Percentiles rank a stretch among this genome's conserved stretches.
phyloP scores from a whole-genome alignment of 345 rosid species.

The Ceriops tagal region DNA sequence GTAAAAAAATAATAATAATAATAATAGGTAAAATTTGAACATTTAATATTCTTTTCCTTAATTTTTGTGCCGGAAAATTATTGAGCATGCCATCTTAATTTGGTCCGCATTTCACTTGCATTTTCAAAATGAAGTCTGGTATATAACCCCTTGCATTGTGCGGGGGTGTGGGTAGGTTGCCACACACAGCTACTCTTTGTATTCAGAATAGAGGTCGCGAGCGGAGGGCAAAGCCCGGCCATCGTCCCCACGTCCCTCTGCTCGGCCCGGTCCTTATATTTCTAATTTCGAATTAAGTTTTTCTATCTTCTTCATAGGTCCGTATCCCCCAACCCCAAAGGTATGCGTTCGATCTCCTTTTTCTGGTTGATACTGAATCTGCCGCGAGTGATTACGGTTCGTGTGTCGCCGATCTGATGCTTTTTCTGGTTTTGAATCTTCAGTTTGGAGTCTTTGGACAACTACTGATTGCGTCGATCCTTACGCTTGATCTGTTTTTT shows the following conservation, averaged over 20 bases:
- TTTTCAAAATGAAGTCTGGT: constrained; percentile 18
- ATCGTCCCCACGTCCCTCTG: background rate
- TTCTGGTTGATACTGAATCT: background rate
- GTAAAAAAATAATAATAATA: too few species aligned
- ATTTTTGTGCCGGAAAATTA: background rate
- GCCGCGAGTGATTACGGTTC: background rate
- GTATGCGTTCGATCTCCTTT: background rate
- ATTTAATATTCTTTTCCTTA: background rate
- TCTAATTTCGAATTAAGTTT: too few species aligned
- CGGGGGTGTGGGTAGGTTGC: too few species aligned
- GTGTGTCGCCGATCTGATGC: background rate
- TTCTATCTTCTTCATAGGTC: too few species aligned
- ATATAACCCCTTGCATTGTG: background rate
- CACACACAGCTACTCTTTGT: background rate
- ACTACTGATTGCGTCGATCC: too few species aligned
- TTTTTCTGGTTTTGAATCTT: background rate
- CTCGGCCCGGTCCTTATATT: too few species aligned
- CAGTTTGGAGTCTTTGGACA: too few species aligned
- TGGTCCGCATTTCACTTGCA: constrained; percentile 34
- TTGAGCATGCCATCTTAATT: constrained; percentile 7
- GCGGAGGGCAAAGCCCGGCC: background rate
- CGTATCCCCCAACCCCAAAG: background rate
- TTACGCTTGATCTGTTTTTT: constrained; percentile 2
- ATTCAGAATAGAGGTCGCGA: background rate
- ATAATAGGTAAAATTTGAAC: too few species aligned